These are phyloP conservation scores for Naganishia onofrii DNA, from an alignment of 768 basidiomycete species.

Conservation along the genomic window DNA sequence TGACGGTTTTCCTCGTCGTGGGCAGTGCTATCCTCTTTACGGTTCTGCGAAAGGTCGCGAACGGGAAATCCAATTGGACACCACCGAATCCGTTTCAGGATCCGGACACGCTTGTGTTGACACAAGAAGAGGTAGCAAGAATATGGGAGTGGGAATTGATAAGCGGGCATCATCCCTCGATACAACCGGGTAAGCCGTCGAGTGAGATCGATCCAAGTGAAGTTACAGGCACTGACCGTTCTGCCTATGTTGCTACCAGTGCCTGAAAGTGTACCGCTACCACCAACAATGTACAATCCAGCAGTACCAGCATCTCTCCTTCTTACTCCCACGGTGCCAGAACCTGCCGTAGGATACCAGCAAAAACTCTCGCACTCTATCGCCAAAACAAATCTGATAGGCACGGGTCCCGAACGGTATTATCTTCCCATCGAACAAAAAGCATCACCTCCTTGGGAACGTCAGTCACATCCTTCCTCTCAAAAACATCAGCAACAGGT, in stretches of 20 bases:
- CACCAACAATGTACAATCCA: conserved; percentile 45
- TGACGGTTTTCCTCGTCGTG: conserved; percentile 33
- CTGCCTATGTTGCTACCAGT: conserved; percentile 31
- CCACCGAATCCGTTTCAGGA: conserved; percentile 36
- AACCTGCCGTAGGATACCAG: conserved; percentile 41
- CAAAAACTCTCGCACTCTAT: conserved; percentile 42
- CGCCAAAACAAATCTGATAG: conserved; percentile 61
- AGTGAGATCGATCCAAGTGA: neutral
- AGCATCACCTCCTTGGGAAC: conserved; percentile 55
- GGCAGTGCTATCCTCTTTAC: conserved; percentile 36
- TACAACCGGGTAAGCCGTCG: conserved; percentile 49
- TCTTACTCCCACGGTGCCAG: conserved; percentile 32
- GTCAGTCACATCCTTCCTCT: conserved; percentile 5
- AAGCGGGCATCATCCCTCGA: conserved; percentile 90
- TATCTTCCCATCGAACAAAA: conserved; percentile 66
- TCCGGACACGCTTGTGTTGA: conserved; percentile 49
- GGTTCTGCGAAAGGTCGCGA: conserved; percentile 35
- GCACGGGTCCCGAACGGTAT: conserved; percentile 71
- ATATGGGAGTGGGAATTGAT: conserved; percentile 96
- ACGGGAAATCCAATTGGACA: conserved; percentile 47
- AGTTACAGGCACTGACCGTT: neutral
- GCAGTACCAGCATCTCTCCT: conserved; percentile 45
- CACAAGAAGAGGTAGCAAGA: conserved; percentile 67
- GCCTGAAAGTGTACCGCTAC: conserved; percentile 44
- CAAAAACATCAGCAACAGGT: conserved; percentile 22